phyloP scores from a whole-genome alignment of 192 early-diverging fungal genomes.

The Mortierella claussenii region DNA sequence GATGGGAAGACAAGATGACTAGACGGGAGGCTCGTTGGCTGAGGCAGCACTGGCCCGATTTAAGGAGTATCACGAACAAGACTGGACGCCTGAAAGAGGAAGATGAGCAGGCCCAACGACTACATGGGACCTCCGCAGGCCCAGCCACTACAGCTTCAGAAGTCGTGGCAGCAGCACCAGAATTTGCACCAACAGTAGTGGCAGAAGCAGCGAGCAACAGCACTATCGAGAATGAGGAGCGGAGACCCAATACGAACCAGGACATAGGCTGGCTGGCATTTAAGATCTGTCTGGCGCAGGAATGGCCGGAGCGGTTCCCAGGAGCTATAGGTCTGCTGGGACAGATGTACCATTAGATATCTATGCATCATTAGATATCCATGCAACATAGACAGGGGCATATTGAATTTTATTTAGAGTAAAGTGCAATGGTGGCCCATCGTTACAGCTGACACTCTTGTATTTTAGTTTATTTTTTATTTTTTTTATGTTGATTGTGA shows the following conservation, averaged over 20 bases:
- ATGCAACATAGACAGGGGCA: no score
- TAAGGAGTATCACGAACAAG: constrained; percentile 7
- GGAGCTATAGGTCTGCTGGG: no score
- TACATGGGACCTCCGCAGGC: background rate
- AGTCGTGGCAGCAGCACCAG: background rate
- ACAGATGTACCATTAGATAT: no score
- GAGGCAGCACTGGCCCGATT: constrained; percentile 16
- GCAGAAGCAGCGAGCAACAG: background rate
- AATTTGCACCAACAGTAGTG: background rate
- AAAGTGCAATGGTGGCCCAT: no score
- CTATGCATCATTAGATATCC: no score
- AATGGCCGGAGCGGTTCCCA: constrained; percentile 32
- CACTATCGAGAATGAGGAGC: background rate
- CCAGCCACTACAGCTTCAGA: background rate
- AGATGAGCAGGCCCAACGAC: background rate
- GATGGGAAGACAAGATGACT: constrained; percentile 35
- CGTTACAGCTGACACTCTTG: no score
- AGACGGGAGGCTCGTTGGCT: constrained; percentile 20
- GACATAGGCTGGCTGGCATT: constrained; percentile 32
- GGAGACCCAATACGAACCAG: constrained; percentile 1
- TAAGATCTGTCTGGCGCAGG: constrained; percentile 24
- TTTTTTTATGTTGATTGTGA: no score
- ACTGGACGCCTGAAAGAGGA: background rate
- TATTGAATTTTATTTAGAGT: no score
- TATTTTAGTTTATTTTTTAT: no score